Conservation (phyloP, 768 basidiomycete species). For the Xerocomus brunneocitrinus region DNA sequence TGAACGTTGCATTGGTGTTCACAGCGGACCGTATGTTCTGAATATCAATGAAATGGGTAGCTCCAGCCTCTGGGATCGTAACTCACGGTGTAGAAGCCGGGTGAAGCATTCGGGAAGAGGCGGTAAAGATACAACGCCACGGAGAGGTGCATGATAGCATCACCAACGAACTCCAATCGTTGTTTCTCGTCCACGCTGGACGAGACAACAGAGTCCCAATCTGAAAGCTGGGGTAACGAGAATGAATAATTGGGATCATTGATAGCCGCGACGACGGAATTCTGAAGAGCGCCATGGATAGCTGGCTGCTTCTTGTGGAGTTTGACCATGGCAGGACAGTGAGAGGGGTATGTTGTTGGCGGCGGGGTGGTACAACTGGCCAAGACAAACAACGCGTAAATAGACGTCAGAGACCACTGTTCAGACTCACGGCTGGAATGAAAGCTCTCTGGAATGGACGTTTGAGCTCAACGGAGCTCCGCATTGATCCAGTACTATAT, state of each 20-base stretch:
- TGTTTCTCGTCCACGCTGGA: constrained; percentile 32
- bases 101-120: constrained; percentile 29
- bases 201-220: constrained; percentile 28
- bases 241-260: constrained; percentile 27
- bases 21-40: constrained; percentile 25
- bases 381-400: neutral
- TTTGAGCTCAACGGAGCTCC: neutral
- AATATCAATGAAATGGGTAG: neutral
- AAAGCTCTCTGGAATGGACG: neutral
- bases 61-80: no score
- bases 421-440: neutral
- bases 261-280: constrained; percentile 21
- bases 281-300: constrained; percentile 14
- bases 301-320: constrained; percentile 16
- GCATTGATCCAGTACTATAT: no score
- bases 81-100: constrained; percentile 35
- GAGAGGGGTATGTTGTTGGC: neutral
- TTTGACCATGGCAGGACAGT: constrained; percentile 15
- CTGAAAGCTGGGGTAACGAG: constrained; percentile 23
- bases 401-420: neutral
- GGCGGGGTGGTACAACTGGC: neutral
- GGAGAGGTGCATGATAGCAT: constrained; percentile 42
- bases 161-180: constrained; percentile 45
- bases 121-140: constrained; percentile 38
- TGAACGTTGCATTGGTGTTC: constrained; percentile 35